phyloP scores from a whole-genome alignment of 108 stramenopile genomes.

The Skeletonema menzelii region DNA sequence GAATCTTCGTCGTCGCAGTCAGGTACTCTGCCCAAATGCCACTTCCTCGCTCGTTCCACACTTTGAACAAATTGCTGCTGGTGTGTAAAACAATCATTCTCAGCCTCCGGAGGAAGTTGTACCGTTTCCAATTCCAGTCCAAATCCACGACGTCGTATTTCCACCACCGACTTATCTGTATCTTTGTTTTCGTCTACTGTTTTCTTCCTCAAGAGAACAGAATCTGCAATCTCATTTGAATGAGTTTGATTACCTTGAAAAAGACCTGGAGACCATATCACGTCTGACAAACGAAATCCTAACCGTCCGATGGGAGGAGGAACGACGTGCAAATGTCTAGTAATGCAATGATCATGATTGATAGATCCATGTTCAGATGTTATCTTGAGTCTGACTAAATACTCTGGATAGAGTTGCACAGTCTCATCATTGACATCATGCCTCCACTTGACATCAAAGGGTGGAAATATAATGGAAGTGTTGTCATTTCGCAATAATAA shows the following conservation, averaged over 20 bases:
- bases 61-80: conserved; percentile 10
- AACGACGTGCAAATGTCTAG: conserved; percentile 12
- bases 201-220: not conserved
- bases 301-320: conserved; percentile 15
- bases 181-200: not conserved
- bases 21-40: not conserved
- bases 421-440: not conserved
- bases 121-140: conserved; percentile 38
- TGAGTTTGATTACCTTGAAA: conserved; percentile 5
- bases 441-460: not conserved
- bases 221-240: not conserved
- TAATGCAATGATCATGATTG: not conserved
- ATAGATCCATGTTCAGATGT: not conserved
- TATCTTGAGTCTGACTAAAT: conserved; percentile 11
- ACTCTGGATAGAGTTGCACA: conserved; percentile 15
- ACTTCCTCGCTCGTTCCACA: conserved; percentile 10
- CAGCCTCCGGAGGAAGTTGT: conserved; percentile 25
- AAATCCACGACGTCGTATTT: conserved; percentile 31
- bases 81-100: conserved; percentile 32
- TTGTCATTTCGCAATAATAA: not conserved
- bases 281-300: conserved; percentile 7
- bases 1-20: not conserved
- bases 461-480: not conserved
- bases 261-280: conserved; percentile 24
- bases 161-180: not conserved